Evolutionary conservation across 2,329 filamentous ascomycete species (phyloP).

Genomic region (Aschersonia sp.): DNA sequence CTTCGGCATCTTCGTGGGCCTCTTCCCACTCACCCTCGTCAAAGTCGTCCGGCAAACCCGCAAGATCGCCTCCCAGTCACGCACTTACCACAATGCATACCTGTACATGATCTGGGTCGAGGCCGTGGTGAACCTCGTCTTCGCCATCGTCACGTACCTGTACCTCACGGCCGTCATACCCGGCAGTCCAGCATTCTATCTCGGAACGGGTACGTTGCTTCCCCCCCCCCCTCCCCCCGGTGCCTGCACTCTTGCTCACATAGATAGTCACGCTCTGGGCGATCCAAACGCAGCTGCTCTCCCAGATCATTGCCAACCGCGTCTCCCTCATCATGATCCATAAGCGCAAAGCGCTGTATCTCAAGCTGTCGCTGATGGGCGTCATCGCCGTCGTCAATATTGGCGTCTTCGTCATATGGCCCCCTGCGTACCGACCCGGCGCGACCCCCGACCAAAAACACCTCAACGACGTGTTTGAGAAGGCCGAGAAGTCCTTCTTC

Average conservation of each 20-base stretch:
- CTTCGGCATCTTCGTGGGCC: slow-evolving; percentile 12
- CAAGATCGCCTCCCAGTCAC: slow-evolving; percentile 7
- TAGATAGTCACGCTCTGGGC: slow-evolving; percentile 6
- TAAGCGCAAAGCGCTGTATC: slow-evolving; percentile 13
- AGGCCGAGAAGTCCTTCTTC: slow-evolving; percentile 29
- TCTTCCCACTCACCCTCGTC: slow-evolving; percentile 11
- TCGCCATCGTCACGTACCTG: slow-evolving; percentile 12
- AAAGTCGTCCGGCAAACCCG: slow-evolving; percentile 10
- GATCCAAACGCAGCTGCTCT: slow-evolving; percentile 22
- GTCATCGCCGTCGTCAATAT: slow-evolving; percentile 22
- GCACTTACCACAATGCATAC: slow-evolving; percentile 9
- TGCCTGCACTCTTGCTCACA: neutral
- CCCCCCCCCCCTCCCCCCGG: neutral
- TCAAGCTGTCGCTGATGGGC: slow-evolving; percentile 21
- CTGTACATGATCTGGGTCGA: slow-evolving; percentile 14
- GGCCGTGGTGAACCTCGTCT: slow-evolving; percentile 10
- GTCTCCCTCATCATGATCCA: slow-evolving; percentile 25
- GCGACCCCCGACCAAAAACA: slow-evolving; percentile 3
- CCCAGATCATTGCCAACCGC: slow-evolving; percentile 30
- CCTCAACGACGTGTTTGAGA: slow-evolving; percentile 11
- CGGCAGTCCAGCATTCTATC: slow-evolving; percentile 2
- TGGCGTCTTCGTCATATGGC: slow-evolving; percentile 25
- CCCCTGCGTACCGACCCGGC: slow-evolving; percentile 14
- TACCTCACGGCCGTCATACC: slow-evolving; percentile 10
- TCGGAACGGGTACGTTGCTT: slow-evolving; percentile 3